Base-by-base conservation (phyloP, 73 alveolate genomes). In the Paramecium sexaurelia region DNA sequence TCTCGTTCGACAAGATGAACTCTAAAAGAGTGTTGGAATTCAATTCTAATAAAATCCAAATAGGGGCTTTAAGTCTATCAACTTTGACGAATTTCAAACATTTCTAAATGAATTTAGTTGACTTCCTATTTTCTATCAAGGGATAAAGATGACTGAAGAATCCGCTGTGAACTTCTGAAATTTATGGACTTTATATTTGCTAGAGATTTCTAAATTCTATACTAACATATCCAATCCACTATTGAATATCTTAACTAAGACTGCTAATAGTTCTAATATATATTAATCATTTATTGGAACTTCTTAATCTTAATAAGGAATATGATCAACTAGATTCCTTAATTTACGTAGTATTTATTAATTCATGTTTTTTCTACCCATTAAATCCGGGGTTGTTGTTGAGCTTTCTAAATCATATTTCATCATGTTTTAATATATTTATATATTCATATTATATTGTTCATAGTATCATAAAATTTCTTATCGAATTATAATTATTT, bases 391-490 rank as follows among this genome's bases (percentile, higher is more conserved):
- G 26, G 83, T 61, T 0, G 83, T 61, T 8, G 83, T 61, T 26
- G 83, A 61, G 37, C 83, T 61, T 11, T 61, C 83, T 11, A 61
- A 29, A 7, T 61, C 83, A 61, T 29, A 61, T 61, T 61, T 61
- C 83, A 61, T 61, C 83, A 61, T 61, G 83, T 32, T 61, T 61
- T 61, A 61, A 61, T 61, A 61, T 22, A 61, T 61, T 61, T 61
- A 61, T 61, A 61, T 61, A 61, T 61, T 61, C 83, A 61, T 61
- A 61, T 61, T 61, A 61, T 61, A 20, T 51, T 17, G 9, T 51
- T 51, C 8, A 15, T 51, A 17, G 29, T 61, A 61, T 29, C 43
- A 61, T 29, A 61, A 13, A 13, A 26, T 26, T 61, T 61, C 22
- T 61, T 11, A 11, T 61, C 29, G 7, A 26, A 22, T 61, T 6